Percentiles rank a stretch among this genome's conserved stretches.
phyloP scores from a whole-genome alignment of 23 red algal species.

The Gracilariopsis chorda region DNA sequence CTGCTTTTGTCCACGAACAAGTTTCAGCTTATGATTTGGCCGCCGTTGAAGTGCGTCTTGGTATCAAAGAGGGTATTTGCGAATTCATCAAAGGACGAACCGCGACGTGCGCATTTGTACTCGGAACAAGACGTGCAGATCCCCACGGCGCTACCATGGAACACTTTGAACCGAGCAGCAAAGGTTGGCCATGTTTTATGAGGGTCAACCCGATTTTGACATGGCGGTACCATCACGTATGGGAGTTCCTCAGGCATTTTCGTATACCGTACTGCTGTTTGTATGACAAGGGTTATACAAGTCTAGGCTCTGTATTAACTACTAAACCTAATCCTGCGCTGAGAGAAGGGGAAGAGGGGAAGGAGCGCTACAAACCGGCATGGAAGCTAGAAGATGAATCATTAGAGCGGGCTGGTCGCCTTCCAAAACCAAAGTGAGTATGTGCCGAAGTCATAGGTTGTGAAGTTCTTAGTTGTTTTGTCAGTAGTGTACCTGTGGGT shows the following conservation, averaged over 20 bases:
- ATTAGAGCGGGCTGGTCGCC: constrained; percentile 49
- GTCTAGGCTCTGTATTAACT: constrained; percentile 66
- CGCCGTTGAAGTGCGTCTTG: constrained; percentile 44
- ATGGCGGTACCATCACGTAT: constrained; percentile 90
- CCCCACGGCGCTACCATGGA: constrained; percentile 80
- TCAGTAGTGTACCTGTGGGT: too few species aligned
- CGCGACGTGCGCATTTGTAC: constrained; percentile 71
- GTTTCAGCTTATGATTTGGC: constrained; percentile 45
- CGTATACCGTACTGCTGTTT: constrained; percentile 77
- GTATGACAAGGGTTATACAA: constrained; percentile 94
- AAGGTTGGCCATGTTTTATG: constrained; percentile 91
- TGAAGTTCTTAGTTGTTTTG: background rate
- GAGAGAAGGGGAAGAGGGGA: background rate
- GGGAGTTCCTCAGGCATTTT: constrained; percentile 82
- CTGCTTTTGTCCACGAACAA: constrained; percentile 65
- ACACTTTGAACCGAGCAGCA: constrained; percentile 76
- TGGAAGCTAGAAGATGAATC: constrained; percentile 61
- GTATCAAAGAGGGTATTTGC: constrained; percentile 70
- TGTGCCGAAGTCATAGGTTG: background rate
- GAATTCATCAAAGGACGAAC: constrained; percentile 16
- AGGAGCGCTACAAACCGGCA: constrained; percentile 19
- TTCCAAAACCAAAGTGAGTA: background rate
- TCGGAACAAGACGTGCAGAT: constrained; percentile 88
- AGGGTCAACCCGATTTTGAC: constrained; percentile 94
- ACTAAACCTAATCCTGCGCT: constrained; percentile 70